These are phyloP conservation scores for Shiraia bambusicola DNA, from an alignment of 2,329 filamentous ascomycete genomes.

Conservation along the genomic window DNA sequence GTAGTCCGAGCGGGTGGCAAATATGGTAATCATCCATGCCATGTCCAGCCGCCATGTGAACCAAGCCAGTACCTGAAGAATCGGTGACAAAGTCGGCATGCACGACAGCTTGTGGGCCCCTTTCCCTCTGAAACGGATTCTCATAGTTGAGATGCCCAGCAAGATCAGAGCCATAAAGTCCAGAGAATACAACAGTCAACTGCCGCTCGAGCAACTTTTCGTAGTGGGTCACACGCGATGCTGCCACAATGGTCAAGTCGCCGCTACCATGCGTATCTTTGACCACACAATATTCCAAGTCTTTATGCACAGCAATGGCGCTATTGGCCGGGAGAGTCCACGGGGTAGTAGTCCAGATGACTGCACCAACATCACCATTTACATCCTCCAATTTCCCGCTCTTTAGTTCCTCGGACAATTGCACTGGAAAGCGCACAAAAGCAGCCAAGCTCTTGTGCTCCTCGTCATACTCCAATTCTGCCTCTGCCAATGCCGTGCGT, in stretches of 20 bases:
- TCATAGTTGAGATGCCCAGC: constrained; percentile 64
- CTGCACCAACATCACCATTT: constrained; percentile 59
- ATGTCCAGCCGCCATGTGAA: constrained; percentile 91
- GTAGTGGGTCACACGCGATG: constrained; percentile 64
- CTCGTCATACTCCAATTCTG: constrained; percentile 81
- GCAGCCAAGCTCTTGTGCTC: constrained; percentile 70
- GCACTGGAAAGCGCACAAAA: constrained; percentile 77
- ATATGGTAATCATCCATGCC: constrained; percentile 95
- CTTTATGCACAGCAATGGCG: constrained; percentile 78
- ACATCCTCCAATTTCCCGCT: constrained; percentile 37
- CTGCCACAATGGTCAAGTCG: constrained; percentile 69
- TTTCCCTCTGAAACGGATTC: constrained; percentile 66
- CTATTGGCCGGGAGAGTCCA: constrained; percentile 95
- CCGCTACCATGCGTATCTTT: constrained; percentile 43
- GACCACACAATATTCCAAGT: constrained; percentile 73
- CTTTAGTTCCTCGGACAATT: constrained; percentile 47
- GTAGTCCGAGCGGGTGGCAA: constrained; percentile 69
- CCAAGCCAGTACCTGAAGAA: constrained; percentile 90
- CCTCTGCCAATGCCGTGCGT: constrained; percentile 76
- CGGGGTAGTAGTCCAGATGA: constrained; percentile 98
- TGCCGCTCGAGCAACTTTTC: constrained; percentile 33
- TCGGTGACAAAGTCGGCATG: constrained; percentile 87
- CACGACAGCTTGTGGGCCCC: constrained; percentile 69
- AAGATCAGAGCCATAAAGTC: constrained; percentile 66
- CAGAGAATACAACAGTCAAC: constrained; percentile 55